Evolutionary conservation across 495 filamentous ascomycete genomes (phyloP).

Genomic region (Pyronema omphalodes): DNA sequence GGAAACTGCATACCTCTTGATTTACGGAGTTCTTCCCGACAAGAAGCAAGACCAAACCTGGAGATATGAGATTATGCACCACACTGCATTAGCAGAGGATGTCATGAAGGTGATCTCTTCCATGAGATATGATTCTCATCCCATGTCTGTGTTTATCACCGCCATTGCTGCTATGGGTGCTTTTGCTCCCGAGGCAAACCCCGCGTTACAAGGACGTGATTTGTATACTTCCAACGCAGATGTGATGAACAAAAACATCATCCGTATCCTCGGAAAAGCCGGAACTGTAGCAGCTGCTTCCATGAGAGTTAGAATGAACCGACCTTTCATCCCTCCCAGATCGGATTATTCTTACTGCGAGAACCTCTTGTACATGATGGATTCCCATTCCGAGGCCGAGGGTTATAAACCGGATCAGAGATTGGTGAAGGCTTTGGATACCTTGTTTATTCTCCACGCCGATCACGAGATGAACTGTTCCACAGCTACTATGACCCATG

Average conservation of each 20-base stretch:
- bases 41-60: constrained; percentile 25
- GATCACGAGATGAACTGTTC: constrained; percentile 39
- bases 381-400: constrained; percentile 24
- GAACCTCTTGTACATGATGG: constrained; percentile 31
- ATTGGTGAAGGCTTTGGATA: constrained; percentile 26
- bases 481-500: constrained; percentile 33
- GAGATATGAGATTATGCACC: constrained; percentile 25
- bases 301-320: constrained; percentile 27
- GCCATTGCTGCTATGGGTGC: constrained; percentile 29
- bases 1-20: constrained; percentile 31
- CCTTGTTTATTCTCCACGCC: constrained; percentile 30
- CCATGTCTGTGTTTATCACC: constrained; percentile 29
- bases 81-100: constrained; percentile 25
- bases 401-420: constrained; percentile 25
- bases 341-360: constrained; percentile 28
- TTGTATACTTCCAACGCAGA: constrained; percentile 27
- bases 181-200: constrained; percentile 27
- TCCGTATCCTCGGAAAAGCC: constrained; percentile 27
- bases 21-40: constrained; percentile 30
- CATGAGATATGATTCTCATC: constrained; percentile 28
- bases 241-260: constrained; percentile 28
- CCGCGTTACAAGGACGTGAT: constrained; percentile 25
- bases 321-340: constrained; percentile 26
- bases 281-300: constrained; percentile 27
- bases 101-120: constrained; percentile 25